Conservation (phyloP, 2,329 filamentous ascomycete genomes). For the Neoscytalidium dimidiatum region DNA sequence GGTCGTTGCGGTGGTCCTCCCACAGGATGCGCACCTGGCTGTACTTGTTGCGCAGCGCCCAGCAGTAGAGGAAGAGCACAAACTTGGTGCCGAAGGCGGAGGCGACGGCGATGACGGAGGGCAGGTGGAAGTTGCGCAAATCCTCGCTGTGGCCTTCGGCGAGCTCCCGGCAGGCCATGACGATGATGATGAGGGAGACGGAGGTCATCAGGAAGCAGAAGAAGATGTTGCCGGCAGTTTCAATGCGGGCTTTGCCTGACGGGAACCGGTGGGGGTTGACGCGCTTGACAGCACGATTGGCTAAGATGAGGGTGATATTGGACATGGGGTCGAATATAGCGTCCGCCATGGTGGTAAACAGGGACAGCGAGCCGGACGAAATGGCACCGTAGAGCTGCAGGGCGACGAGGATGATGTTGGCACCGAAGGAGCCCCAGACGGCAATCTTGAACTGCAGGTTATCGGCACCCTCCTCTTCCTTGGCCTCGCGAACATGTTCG, state of each 20-base stretch:
- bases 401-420: conserved; percentile 75
- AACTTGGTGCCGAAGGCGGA: conserved; percentile 87
- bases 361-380: conserved; percentile 83
- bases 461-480: conserved; percentile 77
- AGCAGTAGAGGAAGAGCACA: conserved; percentile 85
- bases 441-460: conserved; percentile 74
- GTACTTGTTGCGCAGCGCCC: conserved; percentile 85
- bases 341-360: conserved; percentile 98
- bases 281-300: conserved; percentile 81
- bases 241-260: conserved; percentile 88
- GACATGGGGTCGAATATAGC: conserved; percentile 90
- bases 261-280: conserved; percentile 88
- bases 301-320: conserved; percentile 84
- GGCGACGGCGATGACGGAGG: conserved; percentile 81
- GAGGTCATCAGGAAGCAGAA: conserved; percentile 97
- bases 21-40: conserved; percentile 89
- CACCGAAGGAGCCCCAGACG: conserved; percentile 68
- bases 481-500: conserved; percentile 81
- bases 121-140: conserved; percentile 69
- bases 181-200: conserved; percentile 89
- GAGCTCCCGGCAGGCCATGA: conserved; percentile 77
- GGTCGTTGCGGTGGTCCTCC: conserved; percentile 96
- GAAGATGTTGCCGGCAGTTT: conserved; percentile 92
- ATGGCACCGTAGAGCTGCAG: conserved; percentile 89
- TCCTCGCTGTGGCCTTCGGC: conserved; percentile 50